Percentiles rank a stretch among this genome's conserved stretches.
phyloP scores from a whole-genome alignment of 176 grass and related monocot genomes.

The Lolium rigidum region DNA sequence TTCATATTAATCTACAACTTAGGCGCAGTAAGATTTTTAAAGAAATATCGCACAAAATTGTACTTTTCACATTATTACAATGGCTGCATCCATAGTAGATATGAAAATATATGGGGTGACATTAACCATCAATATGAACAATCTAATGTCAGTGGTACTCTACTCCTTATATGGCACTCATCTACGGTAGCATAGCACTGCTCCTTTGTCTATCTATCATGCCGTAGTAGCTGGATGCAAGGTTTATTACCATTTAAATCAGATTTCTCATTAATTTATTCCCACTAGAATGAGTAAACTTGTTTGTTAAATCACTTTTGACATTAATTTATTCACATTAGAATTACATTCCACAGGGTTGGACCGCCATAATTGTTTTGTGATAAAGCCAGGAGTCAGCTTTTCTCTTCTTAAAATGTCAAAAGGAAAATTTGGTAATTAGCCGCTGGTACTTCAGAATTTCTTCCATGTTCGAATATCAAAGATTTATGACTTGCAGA shows the following conservation, averaged over 20 bases:
- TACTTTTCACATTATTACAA: too few species aligned
- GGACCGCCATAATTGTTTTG: background rate
- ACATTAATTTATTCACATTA: too few species aligned
- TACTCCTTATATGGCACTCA: too few species aligned
- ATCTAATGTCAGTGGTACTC: too few species aligned
- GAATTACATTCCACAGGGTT: background rate
- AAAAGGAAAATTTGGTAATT: background rate
- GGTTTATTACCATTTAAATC: slow-evolving; percentile 14
- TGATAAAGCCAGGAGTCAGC: background rate
- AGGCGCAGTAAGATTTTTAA: too few species aligned
- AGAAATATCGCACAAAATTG: too few species aligned
- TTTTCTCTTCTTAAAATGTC: background rate
- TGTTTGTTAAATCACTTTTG: background rate
- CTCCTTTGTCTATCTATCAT: too few species aligned
- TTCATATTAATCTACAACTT: too few species aligned
- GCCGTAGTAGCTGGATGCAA: slow-evolving; percentile 3
- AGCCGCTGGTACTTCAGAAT: background rate
- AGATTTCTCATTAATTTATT: slow-evolving; percentile 32
- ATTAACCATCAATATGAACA: too few species aligned
- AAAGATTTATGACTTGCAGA: background rate
- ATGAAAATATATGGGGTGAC: too few species aligned
- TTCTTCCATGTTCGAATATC: background rate
- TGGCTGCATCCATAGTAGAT: too few species aligned
- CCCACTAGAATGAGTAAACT: background rate
- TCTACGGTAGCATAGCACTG: too few species aligned